Evolutionary conservation across 306 rosid genomes (phyloP).

Genomic region (Vigna hirtella): DNA sequence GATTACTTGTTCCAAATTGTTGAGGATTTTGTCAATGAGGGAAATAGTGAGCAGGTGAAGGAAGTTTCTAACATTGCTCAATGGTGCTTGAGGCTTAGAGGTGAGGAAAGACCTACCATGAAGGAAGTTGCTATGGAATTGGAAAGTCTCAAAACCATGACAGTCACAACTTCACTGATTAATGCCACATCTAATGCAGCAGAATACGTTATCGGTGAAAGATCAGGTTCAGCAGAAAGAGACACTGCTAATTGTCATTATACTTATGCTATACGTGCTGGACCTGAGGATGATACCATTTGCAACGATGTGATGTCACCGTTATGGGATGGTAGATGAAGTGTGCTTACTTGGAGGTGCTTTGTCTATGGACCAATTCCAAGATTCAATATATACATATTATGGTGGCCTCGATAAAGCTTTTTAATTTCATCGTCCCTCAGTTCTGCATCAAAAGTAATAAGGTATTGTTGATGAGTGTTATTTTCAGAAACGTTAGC

Average conservation of each 20-base stretch:
- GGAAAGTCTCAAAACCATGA: constrained; percentile 36
- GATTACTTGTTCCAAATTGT: constrained; percentile 28
- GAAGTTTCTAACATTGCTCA: constrained; percentile 34
- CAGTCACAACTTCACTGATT: not conserved
- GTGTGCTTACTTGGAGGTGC: not conserved
- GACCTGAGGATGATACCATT: constrained; percentile 29
- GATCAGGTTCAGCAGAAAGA: constrained; percentile 4
- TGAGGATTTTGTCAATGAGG: constrained; percentile 24
- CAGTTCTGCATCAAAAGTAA: not conserved
- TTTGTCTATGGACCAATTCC: not conserved
- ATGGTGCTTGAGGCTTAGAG: constrained; percentile 26
- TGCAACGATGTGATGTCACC: constrained; percentile 38
- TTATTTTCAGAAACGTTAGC: constrained; percentile 8
- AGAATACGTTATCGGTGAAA: constrained; percentile 4
- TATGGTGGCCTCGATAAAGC: not conserved
- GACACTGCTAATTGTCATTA: constrained; percentile 4
- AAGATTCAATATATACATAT: not conserved
- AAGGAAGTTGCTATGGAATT: constrained; percentile 47
- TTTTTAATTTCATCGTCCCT: not conserved
- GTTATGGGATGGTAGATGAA: constrained; percentile 32
- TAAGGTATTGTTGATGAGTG: not conserved
- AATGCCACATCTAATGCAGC: constrained; percentile 14
- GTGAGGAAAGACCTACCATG: constrained; percentile 50
- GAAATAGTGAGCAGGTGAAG: constrained; percentile 24
- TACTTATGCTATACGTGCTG: not conserved